phyloP scores from a whole-genome alignment of 179 eudicot genomes.

The Dionaea muscipula region DNA sequence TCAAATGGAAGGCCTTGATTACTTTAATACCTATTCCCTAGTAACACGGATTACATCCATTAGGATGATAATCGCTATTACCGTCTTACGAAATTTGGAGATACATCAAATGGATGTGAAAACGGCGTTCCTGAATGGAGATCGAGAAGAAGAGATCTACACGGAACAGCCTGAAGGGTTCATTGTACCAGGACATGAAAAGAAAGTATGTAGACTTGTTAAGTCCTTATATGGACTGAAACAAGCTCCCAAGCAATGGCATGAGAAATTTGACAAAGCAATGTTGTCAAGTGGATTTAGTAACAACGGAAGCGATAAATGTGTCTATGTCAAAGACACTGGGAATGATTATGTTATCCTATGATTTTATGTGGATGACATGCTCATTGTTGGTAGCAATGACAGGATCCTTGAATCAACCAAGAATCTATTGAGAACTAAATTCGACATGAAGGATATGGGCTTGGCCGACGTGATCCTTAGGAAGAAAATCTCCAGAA shows the following conservation, averaged over 20 bases:
- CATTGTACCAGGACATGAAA: not conserved
- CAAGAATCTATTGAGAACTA: not conserved
- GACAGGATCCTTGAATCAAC: not conserved
- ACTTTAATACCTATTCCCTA: not conserved
- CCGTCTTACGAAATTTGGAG: not conserved
- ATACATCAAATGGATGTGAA: conserved; percentile 6
- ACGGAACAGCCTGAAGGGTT: conserved; percentile 1
- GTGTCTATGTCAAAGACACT: not conserved
- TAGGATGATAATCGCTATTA: not conserved
- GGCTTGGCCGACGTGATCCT: too few species aligned
- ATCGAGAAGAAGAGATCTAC: not conserved
- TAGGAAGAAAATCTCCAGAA: too few species aligned
- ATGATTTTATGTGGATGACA: not conserved
- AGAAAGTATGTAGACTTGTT: not conserved
- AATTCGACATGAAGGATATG: not conserved
- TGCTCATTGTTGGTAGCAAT: not conserved
- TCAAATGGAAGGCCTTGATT: not conserved
- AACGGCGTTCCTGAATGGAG: not conserved
- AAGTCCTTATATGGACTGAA: not conserved
- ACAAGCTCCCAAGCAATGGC: conserved; percentile 1
- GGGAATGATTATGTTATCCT: not conserved
- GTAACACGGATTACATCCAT: not conserved
- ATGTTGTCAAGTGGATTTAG: not conserved
- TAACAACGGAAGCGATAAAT: not conserved
- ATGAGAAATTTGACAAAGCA: not conserved